Evolutionary conservation across 306 rosid genomes (phyloP), one percentile per base, ranked within the genome.

Genomic region (Dalbergia cochinchinensis): DNA sequence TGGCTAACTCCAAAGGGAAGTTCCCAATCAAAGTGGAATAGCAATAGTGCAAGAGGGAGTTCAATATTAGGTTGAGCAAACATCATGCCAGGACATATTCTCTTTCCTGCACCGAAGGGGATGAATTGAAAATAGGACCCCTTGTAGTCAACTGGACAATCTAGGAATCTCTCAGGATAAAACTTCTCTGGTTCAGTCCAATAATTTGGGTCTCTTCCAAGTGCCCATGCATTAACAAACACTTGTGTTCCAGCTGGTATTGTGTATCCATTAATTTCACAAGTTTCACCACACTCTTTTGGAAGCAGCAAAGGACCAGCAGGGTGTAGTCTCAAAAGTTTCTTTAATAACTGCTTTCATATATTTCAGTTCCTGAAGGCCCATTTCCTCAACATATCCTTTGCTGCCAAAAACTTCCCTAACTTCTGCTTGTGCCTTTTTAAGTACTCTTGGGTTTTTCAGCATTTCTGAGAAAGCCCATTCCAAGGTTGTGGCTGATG

Each of bases 241-340:
- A 79, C 71, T 19, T 70, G 76, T 12, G 71, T 59, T 45, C 62
- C 61, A 4, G 10, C 62, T 35, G 85, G 78, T 69, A 71, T 71
- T 69, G 57, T 74, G 63, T 83, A 65, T 44, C 80, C 73, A 78
- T 78, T 78, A 9, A 82, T 41, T 69, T 60, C 60, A 78, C 76
- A 82, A 3, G 74, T 82, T 66, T 80, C 63, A 6, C 47, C 5
- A 11, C 77, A 61, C 66, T 82, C 84, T 31, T 83, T 85, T 37
- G 81, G 60, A 63, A 82, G 0, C 37, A 66, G 41, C 48, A 83
- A 26, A 47, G 86, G 76, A 68, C 1, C 54, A 8, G 78, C 44
- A 35, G 83, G 83, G 65, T 85, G 85, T 16, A 84, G 7, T 60
- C 88, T 75, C 69, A 78, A 13, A 13, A 13, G 80, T 79, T 69